Evolutionary conservation across 768 basidiomycete species (phyloP).

Genomic region (Suillus placidus): DNA sequence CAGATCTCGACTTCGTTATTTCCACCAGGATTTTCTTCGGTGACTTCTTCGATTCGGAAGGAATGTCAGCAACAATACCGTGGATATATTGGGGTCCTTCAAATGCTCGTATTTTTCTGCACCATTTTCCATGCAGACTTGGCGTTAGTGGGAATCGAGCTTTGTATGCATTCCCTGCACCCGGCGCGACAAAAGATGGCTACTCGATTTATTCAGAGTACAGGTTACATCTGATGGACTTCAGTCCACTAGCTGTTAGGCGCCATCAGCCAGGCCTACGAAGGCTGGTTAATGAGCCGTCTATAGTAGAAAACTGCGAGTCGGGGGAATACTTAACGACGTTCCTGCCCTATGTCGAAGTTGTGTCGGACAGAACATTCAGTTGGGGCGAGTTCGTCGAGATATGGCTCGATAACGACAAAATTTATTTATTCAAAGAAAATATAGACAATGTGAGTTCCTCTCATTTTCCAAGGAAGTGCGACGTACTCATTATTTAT

Average conservation of each 20-base stretch:
- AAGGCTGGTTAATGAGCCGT: neutral
- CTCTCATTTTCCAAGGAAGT: neutral
- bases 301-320: neutral
- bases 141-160: constrained; percentile 1
- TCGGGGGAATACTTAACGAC: neutral
- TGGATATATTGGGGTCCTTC: neutral
- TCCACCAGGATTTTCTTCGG: constrained; percentile 3
- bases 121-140: neutral
- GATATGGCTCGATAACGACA: neutral
- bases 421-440: neutral
- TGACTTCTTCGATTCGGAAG: neutral
- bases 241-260: constrained; percentile 1
- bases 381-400: neutral
- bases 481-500: neutral
- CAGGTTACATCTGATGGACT: constrained; percentile 1
- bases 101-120: neutral
- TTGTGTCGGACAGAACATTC: neutral
- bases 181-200: neutral
- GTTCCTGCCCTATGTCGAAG: constrained; percentile 1
- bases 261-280: neutral
- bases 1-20: neutral
- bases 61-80: neutral
- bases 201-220: too few species aligned
- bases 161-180: neutral
- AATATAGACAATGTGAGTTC: neutral